Evolutionary conservation across 2,329 filamentous ascomycete species (phyloP), one percentile per base, ranked within the genome.

Genomic region (Diatrype stigma): DNA sequence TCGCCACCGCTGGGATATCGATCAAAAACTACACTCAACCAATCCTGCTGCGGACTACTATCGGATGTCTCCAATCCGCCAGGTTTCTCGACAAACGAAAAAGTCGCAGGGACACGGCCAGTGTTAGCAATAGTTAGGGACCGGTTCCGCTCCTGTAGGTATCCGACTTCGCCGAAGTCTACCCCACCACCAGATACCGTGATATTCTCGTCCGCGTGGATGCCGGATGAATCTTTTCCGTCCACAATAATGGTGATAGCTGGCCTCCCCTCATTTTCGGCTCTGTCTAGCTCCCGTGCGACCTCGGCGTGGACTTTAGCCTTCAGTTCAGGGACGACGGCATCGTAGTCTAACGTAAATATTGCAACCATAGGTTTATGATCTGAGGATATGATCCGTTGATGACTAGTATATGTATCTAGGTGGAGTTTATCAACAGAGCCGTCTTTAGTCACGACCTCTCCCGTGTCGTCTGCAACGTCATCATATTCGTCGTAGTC

Each of bases 121-220:
- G 94, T 99, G 60, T 99, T 99, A 23, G 94, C 94, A 50, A 99
- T 82, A 0, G 92, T 97, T 42, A 97, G 67, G 3, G 77, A 81
- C 4, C 86, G 80, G 8, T 75, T 78, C 58, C 87, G 82, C 7
- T 77, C 80, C 52, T 86, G 80, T 37, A 86, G 76, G 61, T 87
- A 95, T 2, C 79, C 75, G 2, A 96, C 74, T 3, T 85, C 74
- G 1, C 91, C 92, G 66, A 97, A 94, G 61, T 93, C 82, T 1
- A 97, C 80, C 1, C 82, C 82, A 60, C 85, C 74, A 57, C 72
- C 71, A 19, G 75, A 68, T 28, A 73, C 68, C 16, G 65, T 65
- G 23, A 73, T 70, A 19, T 69, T 71, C 17, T 61, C 64, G 8
- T 70, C 62, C 8, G 60, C 62, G n/a, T 44, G 40, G 1, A 68